Evolutionary conservation across 1,284 basidiomycete genomes (phyloP).

Genomic region (Limonomyces culmigenus): DNA sequence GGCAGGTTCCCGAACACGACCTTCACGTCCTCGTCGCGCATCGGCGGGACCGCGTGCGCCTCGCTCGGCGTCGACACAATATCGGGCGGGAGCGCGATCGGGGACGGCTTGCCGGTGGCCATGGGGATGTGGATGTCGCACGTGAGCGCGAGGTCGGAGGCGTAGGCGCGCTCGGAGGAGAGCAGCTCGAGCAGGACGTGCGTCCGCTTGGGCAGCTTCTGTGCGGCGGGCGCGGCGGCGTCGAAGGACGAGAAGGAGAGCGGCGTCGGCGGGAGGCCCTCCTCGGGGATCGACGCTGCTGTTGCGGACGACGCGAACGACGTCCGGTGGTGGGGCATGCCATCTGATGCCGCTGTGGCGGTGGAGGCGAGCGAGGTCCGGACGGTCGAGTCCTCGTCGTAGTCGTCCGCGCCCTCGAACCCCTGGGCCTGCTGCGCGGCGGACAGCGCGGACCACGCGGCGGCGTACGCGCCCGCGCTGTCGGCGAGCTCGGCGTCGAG

Average conservation of each 20-base stretch:
- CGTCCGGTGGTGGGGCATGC: neutral
- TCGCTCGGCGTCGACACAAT: slow-evolving; percentile 16
- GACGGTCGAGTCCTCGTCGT: neutral
- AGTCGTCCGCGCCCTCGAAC: neutral
- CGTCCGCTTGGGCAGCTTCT: slow-evolving; percentile 44
- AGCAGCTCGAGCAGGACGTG: slow-evolving; percentile 77
- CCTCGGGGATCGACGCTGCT: neutral
- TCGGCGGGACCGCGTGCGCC: slow-evolving; percentile 42
- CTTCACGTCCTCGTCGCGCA: slow-evolving; percentile 55
- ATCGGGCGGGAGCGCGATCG: slow-evolving; percentile 12
- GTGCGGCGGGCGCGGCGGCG: neutral
- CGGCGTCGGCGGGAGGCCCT: no score
- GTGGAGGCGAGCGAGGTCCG: neutral
- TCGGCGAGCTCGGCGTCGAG: neutral
- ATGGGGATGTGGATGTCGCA: slow-evolving; percentile 72
- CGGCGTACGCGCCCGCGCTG: neutral
- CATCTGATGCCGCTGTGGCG: neutral
- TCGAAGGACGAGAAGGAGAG: neutral
- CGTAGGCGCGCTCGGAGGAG: slow-evolving; percentile 75
- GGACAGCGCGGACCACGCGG: no score
- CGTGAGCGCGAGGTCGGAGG: slow-evolving; percentile 74
- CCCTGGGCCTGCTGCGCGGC: no score
- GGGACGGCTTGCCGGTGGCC: slow-evolving; percentile 26
- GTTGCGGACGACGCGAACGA: neutral
- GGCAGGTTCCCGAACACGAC: slow-evolving; percentile 71